These are phyloP conservation scores for Cubamyces sp. DNA, from an alignment of 768 basidiomycete species.

Conservation along the genomic window DNA sequence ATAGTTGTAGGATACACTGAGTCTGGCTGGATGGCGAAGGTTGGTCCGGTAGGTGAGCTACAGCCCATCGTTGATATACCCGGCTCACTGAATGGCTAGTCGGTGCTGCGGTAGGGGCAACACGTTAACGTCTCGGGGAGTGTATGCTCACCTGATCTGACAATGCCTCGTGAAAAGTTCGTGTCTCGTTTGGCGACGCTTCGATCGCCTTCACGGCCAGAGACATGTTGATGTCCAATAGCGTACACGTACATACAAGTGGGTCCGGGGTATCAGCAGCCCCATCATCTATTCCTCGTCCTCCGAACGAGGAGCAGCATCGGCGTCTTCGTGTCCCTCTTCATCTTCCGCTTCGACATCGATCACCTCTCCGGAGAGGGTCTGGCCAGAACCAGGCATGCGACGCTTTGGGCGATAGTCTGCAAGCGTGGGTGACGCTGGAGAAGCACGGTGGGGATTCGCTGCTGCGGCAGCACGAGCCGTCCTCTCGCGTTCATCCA, in stretches of 20 bases:
- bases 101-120: too few relatives aligned
- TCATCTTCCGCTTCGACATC: conserved; percentile 6
- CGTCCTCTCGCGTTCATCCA: conserved; percentile 57
- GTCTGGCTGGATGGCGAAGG: too few relatives aligned
- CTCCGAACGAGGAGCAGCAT: neutral
- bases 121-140: too few relatives aligned
- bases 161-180: too few relatives aligned
- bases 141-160: too few relatives aligned
- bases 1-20: too few relatives aligned
- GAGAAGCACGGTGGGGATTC: conserved; percentile 5
- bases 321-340: neutral
- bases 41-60: too few relatives aligned
- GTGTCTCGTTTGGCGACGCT: too few relatives aligned
- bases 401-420: conserved; percentile 11
- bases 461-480: conserved; percentile 26
- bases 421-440: conserved; percentile 7
- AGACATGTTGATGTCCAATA: neutral
- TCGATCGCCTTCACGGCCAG: too few relatives aligned
- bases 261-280: neutral
- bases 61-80: too few relatives aligned
- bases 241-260: neutral
- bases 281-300: conserved; percentile 7
- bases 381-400: conserved; percentile 47
- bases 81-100: too few relatives aligned
- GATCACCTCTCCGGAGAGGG: conserved; percentile 26